Evolutionary conservation across 2,329 filamentous ascomycete species (phyloP), one percentile per base, ranked within the genome.

Genomic region (Aspergillus sclerotialis): DNA sequence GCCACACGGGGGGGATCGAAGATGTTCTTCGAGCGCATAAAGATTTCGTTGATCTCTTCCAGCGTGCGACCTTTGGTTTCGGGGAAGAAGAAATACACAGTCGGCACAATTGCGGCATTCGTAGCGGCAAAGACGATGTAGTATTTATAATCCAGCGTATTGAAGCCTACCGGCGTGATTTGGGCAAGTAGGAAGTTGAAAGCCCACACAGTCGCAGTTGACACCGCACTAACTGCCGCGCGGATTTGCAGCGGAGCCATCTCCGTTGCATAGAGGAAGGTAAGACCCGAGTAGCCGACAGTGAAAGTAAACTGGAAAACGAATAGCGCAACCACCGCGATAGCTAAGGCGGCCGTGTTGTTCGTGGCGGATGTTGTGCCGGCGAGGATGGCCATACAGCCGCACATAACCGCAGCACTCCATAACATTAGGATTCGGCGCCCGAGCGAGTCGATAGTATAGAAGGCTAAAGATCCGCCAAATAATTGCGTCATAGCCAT

Each of bases 381-480:
- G 5, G 46, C 44, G 10, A 49, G 30, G 5, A 43, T 37, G 5
- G 76, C 72, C 81, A 85, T 84, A 29, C 73, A 76, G 1, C 68
- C 49, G 24, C 74, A 75, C 63, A 79, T 77, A 0, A 76, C 76
- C 17, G 72, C 57, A 0, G 75, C 75, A 30, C 81, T 81, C 44
- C 82, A 76, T 6, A 86, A 61, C 79, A 87, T 84, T 37, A 86
- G 70, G 52, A 75, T 75, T 12, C 82, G 72, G 17, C 82, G 63
- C 11, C 68, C 67, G 29, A 69, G 53, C 35, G 58, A 64, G 42
- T 72, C 68, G 32, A 72, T 63, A 4, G 62, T 62, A 39, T 68
- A 68, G 15, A 72, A 59, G 6, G 67, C 60, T 19, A 72, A 55
- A 54, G 58, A 66, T 1, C 65, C 69, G 4, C 67, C 65, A 8